Evolutionary conservation across 495 filamentous ascomycete genomes (phyloP).

Genomic region (Apiosordaria backusii): DNA sequence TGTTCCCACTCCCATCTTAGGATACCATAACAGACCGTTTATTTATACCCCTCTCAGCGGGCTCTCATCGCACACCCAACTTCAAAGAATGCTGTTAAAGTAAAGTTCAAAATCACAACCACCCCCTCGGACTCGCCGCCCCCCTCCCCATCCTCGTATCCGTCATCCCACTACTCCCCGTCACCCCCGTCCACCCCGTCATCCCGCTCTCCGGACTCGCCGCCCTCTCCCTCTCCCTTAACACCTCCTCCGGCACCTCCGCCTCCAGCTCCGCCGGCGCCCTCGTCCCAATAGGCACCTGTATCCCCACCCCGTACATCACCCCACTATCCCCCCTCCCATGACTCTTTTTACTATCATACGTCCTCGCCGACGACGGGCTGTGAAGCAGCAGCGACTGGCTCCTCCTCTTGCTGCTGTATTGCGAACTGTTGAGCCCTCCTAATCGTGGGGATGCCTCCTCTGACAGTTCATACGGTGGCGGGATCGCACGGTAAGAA

Average conservation of each 20-base stretch:
- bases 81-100: no score
- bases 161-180: not conserved
- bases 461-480: conserved; percentile 23
- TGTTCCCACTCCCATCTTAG: no score
- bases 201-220: conserved; percentile 8
- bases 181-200: conserved; percentile 17
- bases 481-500: conserved; percentile 11
- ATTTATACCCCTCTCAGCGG: no score
- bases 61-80: no score
- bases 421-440: not conserved
- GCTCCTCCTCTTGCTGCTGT: conserved; percentile 2
- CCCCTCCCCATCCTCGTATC: not conserved
- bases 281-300: not conserved
- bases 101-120: not conserved
- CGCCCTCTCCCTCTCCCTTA: conserved; percentile 15
- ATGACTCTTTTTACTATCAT: not conserved
- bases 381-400: not conserved
- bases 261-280: conserved; percentile 23
- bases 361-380: conserved; percentile 1
- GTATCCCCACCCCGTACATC: conserved; percentile 3
- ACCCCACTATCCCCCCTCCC: conserved; percentile 7
- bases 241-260: conserved; percentile 3
- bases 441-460: conserved; percentile 11
- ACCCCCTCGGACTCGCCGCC: not conserved
- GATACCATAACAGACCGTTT: no score